Base-by-base conservation (phyloP, 257 asterid genomes). In the Lavandula angustifolia region DNA sequence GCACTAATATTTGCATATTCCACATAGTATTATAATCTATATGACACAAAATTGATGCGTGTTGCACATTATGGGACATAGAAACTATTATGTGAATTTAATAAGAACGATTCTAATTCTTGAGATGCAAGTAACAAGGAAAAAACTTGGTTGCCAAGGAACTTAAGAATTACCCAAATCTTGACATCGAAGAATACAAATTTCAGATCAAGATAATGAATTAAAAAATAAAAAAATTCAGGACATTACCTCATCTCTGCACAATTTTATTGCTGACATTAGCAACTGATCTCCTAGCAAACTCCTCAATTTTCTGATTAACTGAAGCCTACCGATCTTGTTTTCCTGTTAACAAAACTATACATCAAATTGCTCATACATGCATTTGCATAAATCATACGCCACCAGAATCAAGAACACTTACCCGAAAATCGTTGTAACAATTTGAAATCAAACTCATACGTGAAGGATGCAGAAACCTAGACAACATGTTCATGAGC, bases 211-310 rank as follows among this genome's bases (percentile, higher is more conserved):
- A 33, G 37, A 3, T 1, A 33, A 33, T 4, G 6, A 6, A 33
- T 4, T 6, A 40, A 40, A 40, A 9, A 38, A 10, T 38, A 12
- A 9, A 40, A 64, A 64, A 4, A 16, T 41, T 41, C 9, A 59
- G n/a, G 4, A 47, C 3, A 14, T 22, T 43, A 69, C 72, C 78
- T 46, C 8, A 75, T 61, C 35, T 53, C 32, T 56, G 61, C 71
- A 73, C 59, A 52, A 17, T 71, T 76, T 81, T 3, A 80, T 58
- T 5, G 67, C 79, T 10, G 74, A 55, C 64, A 35, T 49, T 16
- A 83, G 66, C 58, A 73, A 4, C 35, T 48, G 37, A 48, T 83
- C 86, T 53, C 82, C 86, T 37, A 71, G 82, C 49, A 75, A 29
- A 32, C 55, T 66, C 57, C 82, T 80, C 67, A 75, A 49, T 33